Percentiles rank a stretch among this genome's conserved stretches.
These are phyloP conservation scores for Fusarium tuaranense DNA, from an alignment of 2,329 filamentous ascomycete species.

Conservation along the genomic window DNA sequence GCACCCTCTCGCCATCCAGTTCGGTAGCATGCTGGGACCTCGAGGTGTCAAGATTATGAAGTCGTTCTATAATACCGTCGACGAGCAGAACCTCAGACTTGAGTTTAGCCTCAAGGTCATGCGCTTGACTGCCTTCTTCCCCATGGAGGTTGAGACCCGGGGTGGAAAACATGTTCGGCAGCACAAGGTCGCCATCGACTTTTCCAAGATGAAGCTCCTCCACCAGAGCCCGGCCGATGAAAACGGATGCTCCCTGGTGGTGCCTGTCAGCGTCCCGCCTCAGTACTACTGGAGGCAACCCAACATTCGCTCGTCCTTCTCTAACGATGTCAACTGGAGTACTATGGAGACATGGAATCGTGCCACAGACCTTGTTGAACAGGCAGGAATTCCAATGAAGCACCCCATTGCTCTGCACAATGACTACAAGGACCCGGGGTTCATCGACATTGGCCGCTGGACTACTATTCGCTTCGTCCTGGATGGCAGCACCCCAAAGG, in stretches of 20 bases:
- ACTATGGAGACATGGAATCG: slow-evolving; percentile 61
- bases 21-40: slow-evolving; percentile 69
- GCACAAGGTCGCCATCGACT: slow-evolving; percentile 59
- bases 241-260: slow-evolving; percentile 54
- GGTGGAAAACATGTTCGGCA: slow-evolving; percentile 28
- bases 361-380: slow-evolving; percentile 58
- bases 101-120: slow-evolving; percentile 47
- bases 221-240: slow-evolving; percentile 46
- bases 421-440: slow-evolving; percentile 47
- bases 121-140: slow-evolving; percentile 48
- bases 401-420: slow-evolving; percentile 55
- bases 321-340: slow-evolving; percentile 52
- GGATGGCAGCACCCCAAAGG: slow-evolving; percentile 34
- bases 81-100: slow-evolving; percentile 39
- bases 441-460: slow-evolving; percentile 68
- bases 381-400: slow-evolving; percentile 47
- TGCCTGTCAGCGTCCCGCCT: slow-evolving; percentile 63
- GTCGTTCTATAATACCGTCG: slow-evolving; percentile 23
- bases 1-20: slow-evolving; percentile 62
- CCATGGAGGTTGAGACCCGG: slow-evolving; percentile 29
- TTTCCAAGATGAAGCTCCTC: slow-evolving; percentile 60
- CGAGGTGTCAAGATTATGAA: slow-evolving; percentile 71
- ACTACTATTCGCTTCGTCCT: slow-evolving; percentile 65
- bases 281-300: slow-evolving; percentile 57
- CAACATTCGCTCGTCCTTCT: slow-evolving; percentile 49